These are phyloP conservation scores for Pyrenochaeta sp. DNA, from an alignment of 2,329 filamentous ascomycete species.

Conservation along the genomic window DNA sequence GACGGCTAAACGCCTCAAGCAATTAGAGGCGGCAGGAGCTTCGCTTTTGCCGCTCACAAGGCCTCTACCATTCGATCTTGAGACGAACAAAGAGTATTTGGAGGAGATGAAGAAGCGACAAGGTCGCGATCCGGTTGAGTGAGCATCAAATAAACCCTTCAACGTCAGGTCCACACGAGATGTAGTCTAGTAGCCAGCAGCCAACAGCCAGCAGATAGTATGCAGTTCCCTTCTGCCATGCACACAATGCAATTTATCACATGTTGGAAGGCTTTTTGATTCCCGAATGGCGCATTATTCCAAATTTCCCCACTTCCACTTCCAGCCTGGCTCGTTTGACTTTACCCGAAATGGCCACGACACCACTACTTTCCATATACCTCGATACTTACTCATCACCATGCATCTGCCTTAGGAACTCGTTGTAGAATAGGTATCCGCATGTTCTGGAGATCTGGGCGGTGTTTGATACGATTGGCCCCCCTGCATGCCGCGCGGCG, in stretches of 20 bases:
- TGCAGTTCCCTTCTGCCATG: background rate
- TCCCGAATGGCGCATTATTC: background rate
- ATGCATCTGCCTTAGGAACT: background rate
- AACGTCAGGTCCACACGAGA: background rate
- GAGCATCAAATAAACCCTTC: constrained; percentile 4
- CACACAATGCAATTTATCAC: background rate
- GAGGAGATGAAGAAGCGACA: constrained; percentile 51
- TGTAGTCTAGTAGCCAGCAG: background rate
- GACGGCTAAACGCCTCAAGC: constrained; percentile 61
- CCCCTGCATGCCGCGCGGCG: constrained; percentile 13
- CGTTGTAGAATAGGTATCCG: background rate
- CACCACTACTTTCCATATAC: background rate
- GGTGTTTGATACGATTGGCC: background rate
- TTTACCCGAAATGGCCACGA: constrained; percentile 1
- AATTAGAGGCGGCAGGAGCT: constrained; percentile 60
- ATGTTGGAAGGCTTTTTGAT: background rate
- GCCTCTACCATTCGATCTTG: constrained; percentile 60
- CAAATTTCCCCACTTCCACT: background rate
- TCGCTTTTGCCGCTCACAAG: constrained; percentile 64
- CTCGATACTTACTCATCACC: background rate
- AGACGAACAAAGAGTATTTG: constrained; percentile 61
- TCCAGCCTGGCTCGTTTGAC: background rate
- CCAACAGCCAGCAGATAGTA: background rate
- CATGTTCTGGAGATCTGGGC: background rate
- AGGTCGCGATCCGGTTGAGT: constrained; percentile 56